Evolutionary conservation across 2,329 filamentous ascomycete species (phyloP), one percentile per base, ranked within the genome.

Genomic region (Dactylellina sp.): DNA sequence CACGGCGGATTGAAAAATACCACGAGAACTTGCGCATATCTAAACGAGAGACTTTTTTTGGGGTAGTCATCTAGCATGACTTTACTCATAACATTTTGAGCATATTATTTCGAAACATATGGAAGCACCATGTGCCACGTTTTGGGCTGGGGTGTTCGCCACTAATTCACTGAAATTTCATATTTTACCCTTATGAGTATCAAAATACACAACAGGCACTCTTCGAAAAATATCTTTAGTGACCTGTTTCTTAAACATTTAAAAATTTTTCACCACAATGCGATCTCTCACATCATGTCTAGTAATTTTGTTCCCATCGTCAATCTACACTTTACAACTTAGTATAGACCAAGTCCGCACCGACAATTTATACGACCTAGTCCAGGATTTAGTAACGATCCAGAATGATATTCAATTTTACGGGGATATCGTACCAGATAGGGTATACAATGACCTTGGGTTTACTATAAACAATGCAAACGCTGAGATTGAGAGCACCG

Each of bases 51-150:
- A 9, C 28, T 32, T 32, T 32, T 9, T 32, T 9, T 32, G 4
- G 14, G 20, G 20, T 50, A 7, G 20, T 50, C 25, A 20, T 2
- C 22, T 14, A 32, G 25, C 28, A 32, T 50, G 12, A n/a, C 25
- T n/a, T n/a, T n/a, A n/a, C 24, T 9, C 28, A 32, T 32, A 5
- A 5, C 9, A 42, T n/a, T 61, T 61, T 61, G 57, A 61, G 57
- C 20, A 50, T 18, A 25, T 61, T 56, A 7, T 56, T 61, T 25
- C 32, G 14, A 7, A 25, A 47, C n/a, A n/a, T n/a, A n/a, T n/a
- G n/a, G n/a, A n/a, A n/a, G n/a, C n/a, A n/a, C n/a, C n/a, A n/a
- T n/a, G n/a, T n/a, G 7, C 22, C 22, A 25, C 16, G 44, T 22
- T 47, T n/a, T n/a, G n/a, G n/a, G n/a, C n/a, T n/a, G n/a, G n/a